Base-by-base conservation (phyloP, 768 basidiomycete genomes). In the Leccinum broughii region DNA sequence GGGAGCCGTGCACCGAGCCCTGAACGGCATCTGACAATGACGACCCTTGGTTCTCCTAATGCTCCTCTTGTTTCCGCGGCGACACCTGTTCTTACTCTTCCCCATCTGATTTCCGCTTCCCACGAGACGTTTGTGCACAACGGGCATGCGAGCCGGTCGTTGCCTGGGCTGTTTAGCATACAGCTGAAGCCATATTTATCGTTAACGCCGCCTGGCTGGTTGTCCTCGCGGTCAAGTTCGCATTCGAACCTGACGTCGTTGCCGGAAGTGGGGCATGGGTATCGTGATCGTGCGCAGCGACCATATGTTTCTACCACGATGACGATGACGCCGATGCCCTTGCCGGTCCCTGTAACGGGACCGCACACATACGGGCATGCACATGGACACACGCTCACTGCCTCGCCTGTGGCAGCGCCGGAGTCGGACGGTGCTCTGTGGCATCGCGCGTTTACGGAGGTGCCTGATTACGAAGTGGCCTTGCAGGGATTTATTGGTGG, bases 401-500 rank as follows among this genome's bases (percentile, higher is more conserved):
- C 66, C 24, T 44, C 60, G 28, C 51, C 59, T 20, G 58, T 41
- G 22, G 32, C 57, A 49, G 6, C 15, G 0, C 70, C 73, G 57
- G 53, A 69, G 62, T 64, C 69, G 20, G 73, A 71, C 57, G 70
- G 70, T 15, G 68, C 73, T 63, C 63, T 84, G 63, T 76, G 89
- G 59, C 84, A 85, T 63, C 81, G 86, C 22, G 84, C 85, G 51
- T 87, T 85, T 67, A 90, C 83, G 64, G 85, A 82, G 77, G 91
- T 97, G 17, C 96, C 96, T 1, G 86, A 91, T 64, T 98, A 98
- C 73, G 82, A 82, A 20, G 81, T 92, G 51, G 93, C 95, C 3
- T 85, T 88, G 62, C 79, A 89, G 14, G 95, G 94, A 6, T 96
- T 95, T 75, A 81, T 95, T 28, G 95, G 95, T 7, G 94, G 95